Evolutionary conservation across 805 yeast species (phyloP), one percentile per base, ranked within the genome.

Genomic region (Lachancea lanzarotensis): DNA sequence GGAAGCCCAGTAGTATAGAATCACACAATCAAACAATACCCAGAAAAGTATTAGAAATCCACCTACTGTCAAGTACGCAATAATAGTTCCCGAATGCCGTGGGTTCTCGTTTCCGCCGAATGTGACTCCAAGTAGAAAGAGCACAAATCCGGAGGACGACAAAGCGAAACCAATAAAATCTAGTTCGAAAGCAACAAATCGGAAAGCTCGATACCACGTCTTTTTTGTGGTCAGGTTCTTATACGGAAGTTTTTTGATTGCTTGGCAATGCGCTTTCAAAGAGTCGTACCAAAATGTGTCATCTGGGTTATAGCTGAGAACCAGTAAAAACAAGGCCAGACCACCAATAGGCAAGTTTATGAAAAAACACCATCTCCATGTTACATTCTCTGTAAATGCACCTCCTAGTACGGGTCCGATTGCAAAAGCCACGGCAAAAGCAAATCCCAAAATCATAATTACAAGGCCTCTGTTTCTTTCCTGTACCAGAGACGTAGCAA

Each of bases 281-380:
- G 40, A 15, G 15, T 27, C 25, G 33, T 22, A n/a, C 42, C 31
- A 34, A 27, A n/a, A 16, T 18, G n/a, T 22, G 26, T 25, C 27
- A 13, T 35, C 26, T 5, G 57, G 58, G 33, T 52, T 52, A 44
- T 57, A 55, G 31, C 51, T 47, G 9, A 45, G 2, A 2, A 45
- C 27, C 31, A 60, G 55, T 20, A 55, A 16, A 2, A 47, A 34
- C 18, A 53, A 37, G 5, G 62, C 63, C 11, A 52, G 26, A 1
- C 82, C 87, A 15, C 85, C 84, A 30, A 81, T 61, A 2, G 88
- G 86, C 31, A 84, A 59, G 59, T 82, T 83, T 50, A 84, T 70
- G 62, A 78, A 84, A 57, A 82, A 84, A 54, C 86, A 78, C 87
- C 89, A 82, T 54, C 89, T 69, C 89, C 89, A 83, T n/a, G 76